Evolutionary conservation across 345 rosid species (phyloP).

Genomic region (Cardamine occulta): DNA sequence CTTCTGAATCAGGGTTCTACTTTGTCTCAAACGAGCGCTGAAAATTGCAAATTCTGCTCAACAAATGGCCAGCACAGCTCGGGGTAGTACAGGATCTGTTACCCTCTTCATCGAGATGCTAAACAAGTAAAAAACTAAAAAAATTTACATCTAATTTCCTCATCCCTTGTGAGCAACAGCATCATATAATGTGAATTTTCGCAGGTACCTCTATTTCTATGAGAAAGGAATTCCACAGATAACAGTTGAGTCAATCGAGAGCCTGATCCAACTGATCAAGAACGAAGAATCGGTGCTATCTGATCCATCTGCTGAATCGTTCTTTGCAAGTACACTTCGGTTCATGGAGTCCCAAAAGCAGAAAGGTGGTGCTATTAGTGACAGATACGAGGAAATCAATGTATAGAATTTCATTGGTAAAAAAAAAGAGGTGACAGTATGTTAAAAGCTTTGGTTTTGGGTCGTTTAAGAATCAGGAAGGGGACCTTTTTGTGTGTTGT

Average conservation of each 20-base stretch:
- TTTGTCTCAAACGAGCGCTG: slow-evolving; percentile 90
- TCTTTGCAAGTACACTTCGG: slow-evolving; percentile 72
- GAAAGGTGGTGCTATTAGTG: slow-evolving; percentile 90
- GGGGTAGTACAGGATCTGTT: slow-evolving; percentile 79
- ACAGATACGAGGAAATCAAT: slow-evolving; percentile 73
- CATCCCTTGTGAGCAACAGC: neutral
- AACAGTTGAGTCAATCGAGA: slow-evolving; percentile 71
- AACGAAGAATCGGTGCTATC: slow-evolving; percentile 58
- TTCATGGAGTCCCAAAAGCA: slow-evolving; percentile 92
- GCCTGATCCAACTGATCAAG: slow-evolving; percentile 74
- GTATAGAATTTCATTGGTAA: slow-evolving; percentile 48
- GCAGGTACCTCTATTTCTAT: slow-evolving; percentile 86
- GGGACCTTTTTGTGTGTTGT: slow-evolving; percentile 25
- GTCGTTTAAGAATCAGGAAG: slow-evolving; percentile 10
- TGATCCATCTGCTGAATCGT: slow-evolving; percentile 78
- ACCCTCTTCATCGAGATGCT: slow-evolving; percentile 88
- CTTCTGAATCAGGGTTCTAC: slow-evolving; percentile 63
- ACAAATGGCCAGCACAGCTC: slow-evolving; percentile 77
- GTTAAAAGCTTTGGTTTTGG: slow-evolving; percentile 22
- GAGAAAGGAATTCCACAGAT: slow-evolving; percentile 91
- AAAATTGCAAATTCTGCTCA: slow-evolving; percentile 97
- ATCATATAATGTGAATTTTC: neutral
- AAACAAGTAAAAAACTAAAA: slow-evolving; percentile 68
- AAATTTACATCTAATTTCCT: neutral
- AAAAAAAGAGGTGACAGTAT: slow-evolving; percentile 7